Conservation (phyloP, 768 basidiomycete genomes). For the Suillus cothurnatus region DNA sequence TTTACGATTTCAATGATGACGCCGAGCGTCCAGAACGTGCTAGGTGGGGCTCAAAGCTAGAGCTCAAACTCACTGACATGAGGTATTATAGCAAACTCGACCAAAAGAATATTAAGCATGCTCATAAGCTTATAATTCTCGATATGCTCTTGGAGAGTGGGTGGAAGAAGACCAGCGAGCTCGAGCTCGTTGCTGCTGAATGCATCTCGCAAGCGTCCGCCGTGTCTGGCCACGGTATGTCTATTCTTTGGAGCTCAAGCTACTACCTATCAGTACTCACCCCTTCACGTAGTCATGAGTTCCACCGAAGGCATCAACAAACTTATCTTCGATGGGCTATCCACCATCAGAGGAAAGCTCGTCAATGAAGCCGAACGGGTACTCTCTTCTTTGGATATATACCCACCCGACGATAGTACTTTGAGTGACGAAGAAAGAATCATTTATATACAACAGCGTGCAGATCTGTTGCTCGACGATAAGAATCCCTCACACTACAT, state of each 20-base stretch:
- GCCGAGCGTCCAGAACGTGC: not conserved
- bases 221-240: not conserved
- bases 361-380: not conserved
- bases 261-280: not conserved
- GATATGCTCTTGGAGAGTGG: not conserved
- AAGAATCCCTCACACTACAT: not conserved
- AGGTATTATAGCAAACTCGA: not conserved
- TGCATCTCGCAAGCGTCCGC: not conserved
- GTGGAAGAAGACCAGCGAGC: not conserved
- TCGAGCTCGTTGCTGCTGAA: accelerated
- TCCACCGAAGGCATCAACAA: not conserved
- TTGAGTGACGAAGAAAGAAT: not conserved
- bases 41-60: not conserved
- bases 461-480: not conserved
- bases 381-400: not conserved
- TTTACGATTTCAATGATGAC: not conserved
- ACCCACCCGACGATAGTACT: not conserved
- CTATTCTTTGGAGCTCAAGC: not conserved
- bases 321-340: not conserved
- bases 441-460: not conserved
- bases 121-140: not conserved
- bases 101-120: not conserved
- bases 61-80: not conserved
- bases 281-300: not conserved
- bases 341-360: not conserved